phyloP scores from a whole-genome alignment of 495 filamentous ascomycete species.

The Penicillium paradoxum region DNA sequence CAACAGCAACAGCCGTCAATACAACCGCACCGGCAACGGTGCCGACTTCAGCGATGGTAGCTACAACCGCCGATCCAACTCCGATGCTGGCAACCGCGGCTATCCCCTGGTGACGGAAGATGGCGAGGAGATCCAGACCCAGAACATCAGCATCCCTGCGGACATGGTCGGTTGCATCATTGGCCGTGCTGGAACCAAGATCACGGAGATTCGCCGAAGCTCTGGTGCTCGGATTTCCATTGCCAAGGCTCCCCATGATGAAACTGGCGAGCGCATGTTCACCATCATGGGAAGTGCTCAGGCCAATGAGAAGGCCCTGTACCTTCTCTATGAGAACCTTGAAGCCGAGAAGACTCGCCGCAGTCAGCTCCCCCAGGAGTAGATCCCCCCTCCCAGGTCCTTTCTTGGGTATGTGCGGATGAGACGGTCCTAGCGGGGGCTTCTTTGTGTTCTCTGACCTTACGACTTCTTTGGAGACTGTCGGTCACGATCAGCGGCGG shows the following conservation, averaged over 20 bases:
- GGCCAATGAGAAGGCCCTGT: conserved; percentile 92
- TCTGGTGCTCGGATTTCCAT: conserved; percentile 97
- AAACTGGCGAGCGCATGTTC: conserved; percentile 98
- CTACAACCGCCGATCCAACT: conserved; percentile 73
- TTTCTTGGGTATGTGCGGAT: conserved; percentile 17
- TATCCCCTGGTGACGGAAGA: conserved; percentile 87
- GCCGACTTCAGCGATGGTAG: conserved; percentile 89
- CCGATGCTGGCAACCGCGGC: conserved; percentile 65
- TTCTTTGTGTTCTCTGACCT: conserved; percentile 28
- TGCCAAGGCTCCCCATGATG: conserved; percentile 95
- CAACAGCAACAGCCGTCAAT: conserved; percentile 62
- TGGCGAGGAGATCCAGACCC: conserved; percentile 95
- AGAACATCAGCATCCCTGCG: conserved; percentile 98
- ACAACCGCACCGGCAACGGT: conserved; percentile 92
- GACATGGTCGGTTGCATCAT: conserved; percentile 99
- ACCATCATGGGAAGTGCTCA: conserved; percentile 92
- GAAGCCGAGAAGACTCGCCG: conserved; percentile 98
- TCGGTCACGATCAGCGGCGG: conserved; percentile 35
- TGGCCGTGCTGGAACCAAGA: conserved; percentile 88
- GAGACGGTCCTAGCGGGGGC: conserved; percentile 14
- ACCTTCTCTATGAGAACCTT: conserved; percentile 95
- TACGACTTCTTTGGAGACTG: conserved; percentile 34
- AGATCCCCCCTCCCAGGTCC: conserved; percentile 14
- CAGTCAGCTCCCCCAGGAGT: conserved; percentile 73
- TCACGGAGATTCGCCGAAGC: conserved; percentile 93